Base-by-base conservation (phyloP, 2,329 filamentous ascomycete species). In the Calonectria honghensis region DNA sequence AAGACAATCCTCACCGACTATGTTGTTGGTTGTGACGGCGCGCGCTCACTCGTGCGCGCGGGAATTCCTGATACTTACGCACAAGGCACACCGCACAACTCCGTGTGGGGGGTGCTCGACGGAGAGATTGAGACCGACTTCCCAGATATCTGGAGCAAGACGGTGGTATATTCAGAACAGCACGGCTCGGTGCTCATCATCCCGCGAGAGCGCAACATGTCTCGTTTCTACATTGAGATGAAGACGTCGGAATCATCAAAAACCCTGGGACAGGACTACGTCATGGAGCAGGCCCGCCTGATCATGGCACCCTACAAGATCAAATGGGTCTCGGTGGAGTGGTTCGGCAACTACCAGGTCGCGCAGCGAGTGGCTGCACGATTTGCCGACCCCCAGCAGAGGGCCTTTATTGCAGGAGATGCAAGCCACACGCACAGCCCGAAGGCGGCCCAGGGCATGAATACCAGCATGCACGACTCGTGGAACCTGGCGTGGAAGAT, bases 91-190 rank as follows among this genome's bases (percentile, higher is more conserved):
- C 90, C 92, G 11, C 87, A 88, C 74, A 83, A 87, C n/a, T 86
- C 88, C 14, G 86, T 90, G 29, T 95, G 93, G 93, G 93, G 93
- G 59, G 93, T 95, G 1, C 85, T 95, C 4, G 93, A 95, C 81
- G 93, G 93, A 77, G 90, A 91, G 81, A 85, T 94, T 10, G 90
- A 93, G 50, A 94, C 93, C 2, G 89, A 94, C 80, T 94, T 95
- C 77, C 93, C 93, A 0, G 93, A 94, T 79, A 90, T 94, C 63
- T 94, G 93, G 92, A 93, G 91, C 82, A 94, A 94, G 85, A 92
- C 92, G 0, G 89, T 93, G 0, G 88, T 94, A 4, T 92, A 92
- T 75, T 93, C 91, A 2, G 90, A 94, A 72, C 87, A 90, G 70
- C 87, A 91, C 50, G 93, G 93, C 4, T 93, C 93, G 0, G 91